Evolutionary conservation across 139 green algal species (phyloP), one percentile per base, ranked within the genome.

Genomic region (Coelastrella sp.): DNA sequence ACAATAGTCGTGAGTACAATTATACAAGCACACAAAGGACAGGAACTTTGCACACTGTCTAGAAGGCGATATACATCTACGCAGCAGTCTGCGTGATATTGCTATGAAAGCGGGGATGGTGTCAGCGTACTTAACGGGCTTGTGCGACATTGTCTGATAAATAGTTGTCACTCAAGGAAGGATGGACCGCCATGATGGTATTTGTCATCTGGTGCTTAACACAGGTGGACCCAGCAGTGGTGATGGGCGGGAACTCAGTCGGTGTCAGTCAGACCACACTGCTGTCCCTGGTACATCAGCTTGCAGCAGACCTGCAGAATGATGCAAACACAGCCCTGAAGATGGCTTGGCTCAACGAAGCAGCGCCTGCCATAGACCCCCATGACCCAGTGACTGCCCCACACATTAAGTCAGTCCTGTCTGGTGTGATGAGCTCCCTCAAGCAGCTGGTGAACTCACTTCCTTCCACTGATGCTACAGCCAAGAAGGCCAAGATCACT

Each of bases 211-310:
- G 53, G 7, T 64, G 53, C 53, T 71, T n/a, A 4, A 1, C 30
- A 35, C 60, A 84, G 81, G 62, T 84, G 11, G 41, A 84, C 40
- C 78, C 78, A 1, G 48, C 57, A 2, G n/a, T 63, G 2, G 59
- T 84, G 40, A 60, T 84, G 3, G 60, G 60, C 1, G 62, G 62
- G 30, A 63, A 45, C 78, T 76, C 78, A 3, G 40, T 74, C 9
- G 41, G 25, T 32, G 88, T 98, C 11, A 93, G 83, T 48, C 95
- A 98, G 88, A 80, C 87, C 35, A 88, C 94, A 8, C 88, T 98
- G 68, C 86, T 98, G 34, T 90, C 89, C 6, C 88, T 98, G 62
- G 73, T 97, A 63, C 91, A 96, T 78, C 96, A 98, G 89, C 91
- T 98, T 38, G 81, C 83, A 27, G 79, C 68, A 30, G 89, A 97